Conservation (phyloP, 495 filamentous ascomycete genomes). For the Polyplosphaeria fusca region DNA sequence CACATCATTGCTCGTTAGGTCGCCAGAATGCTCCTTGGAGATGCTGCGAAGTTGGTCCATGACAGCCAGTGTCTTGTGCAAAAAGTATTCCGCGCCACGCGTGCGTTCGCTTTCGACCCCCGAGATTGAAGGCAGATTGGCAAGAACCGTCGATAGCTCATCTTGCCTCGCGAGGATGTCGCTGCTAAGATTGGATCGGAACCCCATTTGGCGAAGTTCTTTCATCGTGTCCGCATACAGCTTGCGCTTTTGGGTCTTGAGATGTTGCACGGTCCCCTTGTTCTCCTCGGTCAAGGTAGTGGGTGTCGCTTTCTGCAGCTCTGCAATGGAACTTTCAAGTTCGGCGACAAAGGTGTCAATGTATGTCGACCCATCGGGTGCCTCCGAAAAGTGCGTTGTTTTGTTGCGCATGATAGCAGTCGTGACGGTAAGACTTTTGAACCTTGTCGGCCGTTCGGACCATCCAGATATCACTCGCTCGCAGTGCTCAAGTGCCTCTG, state of each 20-base stretch:
- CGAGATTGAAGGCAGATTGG: slow-evolving; percentile 44
- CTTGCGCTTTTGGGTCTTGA: slow-evolving; percentile 87
- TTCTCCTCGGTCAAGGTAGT: slow-evolving; percentile 74
- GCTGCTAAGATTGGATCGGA: slow-evolving; percentile 71
- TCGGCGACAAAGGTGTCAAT: slow-evolving; percentile 64
- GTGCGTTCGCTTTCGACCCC: slow-evolving; percentile 34
- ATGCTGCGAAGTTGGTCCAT: slow-evolving; percentile 64
- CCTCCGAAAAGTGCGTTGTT: slow-evolving; percentile 50
- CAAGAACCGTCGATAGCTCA: slow-evolving; percentile 63
- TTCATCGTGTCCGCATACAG: slow-evolving; percentile 85
- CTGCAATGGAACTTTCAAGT: slow-evolving; percentile 63
- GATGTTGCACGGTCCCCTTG: slow-evolving; percentile 72
- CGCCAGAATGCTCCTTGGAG: slow-evolving; percentile 69
- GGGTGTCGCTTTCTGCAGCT: slow-evolving; percentile 79
- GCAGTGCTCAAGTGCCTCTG: slow-evolving; percentile 5
- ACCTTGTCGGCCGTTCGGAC: slow-evolving; percentile 59
- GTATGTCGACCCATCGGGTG: slow-evolving; percentile 56
- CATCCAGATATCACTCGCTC: slow-evolving; percentile 50
- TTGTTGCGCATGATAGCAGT: slow-evolving; percentile 59
- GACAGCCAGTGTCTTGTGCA: slow-evolving; percentile 72
- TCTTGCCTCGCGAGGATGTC: slow-evolving; percentile 68
- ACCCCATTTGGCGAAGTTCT: slow-evolving; percentile 78
- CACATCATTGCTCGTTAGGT: slow-evolving; percentile 74
- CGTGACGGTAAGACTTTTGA: slow-evolving; percentile 66
- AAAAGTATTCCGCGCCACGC: slow-evolving; percentile 60